These are phyloP conservation scores for Plasmodiophora brassicae DNA, from an alignment of 208 protist species.

Conservation along the genomic window DNA sequence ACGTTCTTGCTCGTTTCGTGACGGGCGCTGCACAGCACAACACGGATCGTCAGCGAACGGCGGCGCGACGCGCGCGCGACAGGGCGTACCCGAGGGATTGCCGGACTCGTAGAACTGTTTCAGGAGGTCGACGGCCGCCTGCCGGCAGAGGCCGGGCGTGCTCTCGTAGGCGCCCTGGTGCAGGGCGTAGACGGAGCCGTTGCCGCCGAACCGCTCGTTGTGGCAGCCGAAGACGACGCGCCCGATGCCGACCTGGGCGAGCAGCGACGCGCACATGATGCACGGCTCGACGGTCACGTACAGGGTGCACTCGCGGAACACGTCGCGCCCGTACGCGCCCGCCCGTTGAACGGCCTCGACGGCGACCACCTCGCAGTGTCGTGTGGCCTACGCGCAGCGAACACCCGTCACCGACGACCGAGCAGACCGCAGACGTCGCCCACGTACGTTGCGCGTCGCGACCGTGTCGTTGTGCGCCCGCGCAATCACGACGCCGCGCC, in stretches of 20 bases:
- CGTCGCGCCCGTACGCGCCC: background rate
- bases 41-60: too few relatives aligned
- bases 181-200: conserved; percentile 45
- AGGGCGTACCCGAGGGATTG: background rate
- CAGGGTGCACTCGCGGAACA: conserved; percentile 37
- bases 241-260: conserved; percentile 41
- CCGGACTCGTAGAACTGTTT: background rate
- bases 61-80: too few relatives aligned
- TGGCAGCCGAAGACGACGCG: conserved; percentile 51
- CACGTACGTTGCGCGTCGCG: conserved; percentile 2
- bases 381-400: conserved; percentile 26
- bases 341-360: conserved; percentile 24
- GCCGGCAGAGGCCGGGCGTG: background rate
- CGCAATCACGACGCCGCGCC: conserved; percentile 42
- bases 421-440: background rate
- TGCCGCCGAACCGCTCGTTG: conserved; percentile 58
- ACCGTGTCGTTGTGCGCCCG: conserved; percentile 49
- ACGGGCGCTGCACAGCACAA: too few relatives aligned
- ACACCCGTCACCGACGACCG: background rate
- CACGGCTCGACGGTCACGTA: conserved; percentile 62
- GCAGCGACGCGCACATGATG: conserved; percentile 59
- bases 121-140: background rate
- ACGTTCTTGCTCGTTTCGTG: too few relatives aligned
- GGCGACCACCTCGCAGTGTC: conserved; percentile 45
- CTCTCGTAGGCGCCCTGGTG: background rate